Base-by-base conservation (phyloP, 768 basidiomycete genomes). In the Cystobasidiopsis lactophilus region DNA sequence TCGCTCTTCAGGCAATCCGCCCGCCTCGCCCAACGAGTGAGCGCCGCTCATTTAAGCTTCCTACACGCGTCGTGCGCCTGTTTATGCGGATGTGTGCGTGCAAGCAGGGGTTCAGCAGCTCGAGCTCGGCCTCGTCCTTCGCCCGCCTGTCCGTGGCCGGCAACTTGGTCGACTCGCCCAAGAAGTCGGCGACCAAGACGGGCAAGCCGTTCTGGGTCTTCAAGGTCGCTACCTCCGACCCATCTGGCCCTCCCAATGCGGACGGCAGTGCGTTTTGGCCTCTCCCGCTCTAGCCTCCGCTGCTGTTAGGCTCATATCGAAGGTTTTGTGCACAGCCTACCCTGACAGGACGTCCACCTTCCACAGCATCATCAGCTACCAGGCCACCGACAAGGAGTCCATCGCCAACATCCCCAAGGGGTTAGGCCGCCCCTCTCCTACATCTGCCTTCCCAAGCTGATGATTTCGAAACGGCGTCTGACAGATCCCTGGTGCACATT, bases 141-240 rank as follows among this genome's bases (percentile, higher is more conserved):
- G 73, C 84, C 27, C 84, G 80, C 66, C 72, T 89, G 57, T 72
- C 73, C 30, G 78, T 89, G 53, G 69, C 88, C 62, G 85, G 85
- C 29, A 75, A 75, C 43, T 67, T 89, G 40, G 74, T 73, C 19
- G 77, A 63, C 62, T 78, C 80, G 43, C 83, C 85, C 38, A 80
- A 83, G 61, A 62, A 75, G 40, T 75, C 77, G 51, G 68, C 68
- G 26, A 79, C 81, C 2, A 82, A 74, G 67, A 75, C 70, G 53
- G 78, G 84, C 52, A 81, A 77, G 64, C 81, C 85, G 74, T 89
- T 76, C 58, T 70, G 84, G 31, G 85, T 82, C 14, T 89, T 88
- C 65, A 72, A 74, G 10, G 75, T 89, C 52, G 85, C 78, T 13
- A 88, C 85, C 3, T 69, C 67, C 46, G 80, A 77, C 66, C 44